phyloP scores from a whole-genome alignment of 2,329 filamentous ascomycete genomes.

The Plenodomus lindquistii region DNA sequence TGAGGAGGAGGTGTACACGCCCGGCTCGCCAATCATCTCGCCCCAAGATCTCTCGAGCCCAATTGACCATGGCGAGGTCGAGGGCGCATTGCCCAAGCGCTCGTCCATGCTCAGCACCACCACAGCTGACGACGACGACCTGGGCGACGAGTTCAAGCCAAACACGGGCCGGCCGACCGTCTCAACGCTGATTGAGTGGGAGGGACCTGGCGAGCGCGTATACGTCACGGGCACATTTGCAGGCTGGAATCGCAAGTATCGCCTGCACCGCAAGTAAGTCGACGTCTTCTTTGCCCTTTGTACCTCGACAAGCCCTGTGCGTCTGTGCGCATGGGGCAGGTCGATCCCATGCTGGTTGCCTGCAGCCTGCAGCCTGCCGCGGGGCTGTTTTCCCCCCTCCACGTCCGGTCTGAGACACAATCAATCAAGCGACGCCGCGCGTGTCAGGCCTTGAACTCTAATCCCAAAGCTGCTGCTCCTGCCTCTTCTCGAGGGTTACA shows the following conservation, averaged over 20 bases:
- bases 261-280: slow-evolving; percentile 79
- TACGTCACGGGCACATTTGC: slow-evolving; percentile 98
- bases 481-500: slow-evolving; percentile 33
- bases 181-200: slow-evolving; percentile 85
- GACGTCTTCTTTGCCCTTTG: slow-evolving; percentile 28
- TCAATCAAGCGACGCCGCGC: slow-evolving; percentile 15
- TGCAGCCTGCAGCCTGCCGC: slow-evolving; percentile 26
- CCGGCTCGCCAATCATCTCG: slow-evolving; percentile 85
- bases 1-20: slow-evolving; percentile 85
- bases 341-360: slow-evolving; percentile 9
- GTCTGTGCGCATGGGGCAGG: slow-evolving; percentile 14
- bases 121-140: slow-evolving; percentile 68
- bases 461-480: slow-evolving; percentile 4
- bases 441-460: slow-evolving; percentile 13
- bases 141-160: slow-evolving; percentile 67
- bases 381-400: slow-evolving; percentile 22
- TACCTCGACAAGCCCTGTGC: not conserved
- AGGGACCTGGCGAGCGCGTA: slow-evolving; percentile 78
- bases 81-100: slow-evolving; percentile 59
- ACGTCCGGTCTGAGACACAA: slow-evolving; percentile 17
- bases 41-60: slow-evolving; percentile 64
- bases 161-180: slow-evolving; percentile 74
- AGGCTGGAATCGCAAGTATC: slow-evolving; percentile 94
- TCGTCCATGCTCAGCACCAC: slow-evolving; percentile 59
- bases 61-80: slow-evolving; percentile 49